Base-by-base conservation (phyloP, 768 basidiomycete species). In the Boletellus sp. region DNA sequence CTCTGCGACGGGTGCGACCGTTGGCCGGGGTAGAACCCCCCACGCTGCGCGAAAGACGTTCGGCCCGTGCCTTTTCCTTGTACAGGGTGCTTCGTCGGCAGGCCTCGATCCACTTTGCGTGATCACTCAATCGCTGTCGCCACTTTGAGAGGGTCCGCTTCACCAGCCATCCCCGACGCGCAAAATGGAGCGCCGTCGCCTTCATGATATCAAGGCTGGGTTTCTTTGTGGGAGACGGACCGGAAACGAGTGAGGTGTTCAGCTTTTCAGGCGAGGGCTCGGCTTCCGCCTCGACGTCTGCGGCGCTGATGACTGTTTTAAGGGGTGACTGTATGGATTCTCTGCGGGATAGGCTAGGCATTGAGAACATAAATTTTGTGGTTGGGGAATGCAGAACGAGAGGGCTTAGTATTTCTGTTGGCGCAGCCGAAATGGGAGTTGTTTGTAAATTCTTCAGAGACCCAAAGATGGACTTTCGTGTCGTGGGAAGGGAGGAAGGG, bases 41-140 rank as follows among this genome's bases (percentile, higher is more conserved):
- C 4, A 53, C 41, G 32, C 65, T 70, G 16, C 58, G 60, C 2
- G 70, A 64, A 16, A 73, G 58, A 12, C 69, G 69, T 31, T 67
- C 61, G 0, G 60, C 56, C 24, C 67, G 63, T 9, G 81, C 60
- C 57, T 78, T 84, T 51, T 76, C 69, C 38, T 78, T 77, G 62
- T 89, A 89, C 4, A 71, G 73, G 23, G 85, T 78, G 48, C 84
- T 81, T 39, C 79, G 78, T 48, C 66, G 68, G 51, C 78, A 78
- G 1, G 87, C 87, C 43, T 85, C 82, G 5, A 74, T 59, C 77
- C 81, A 87, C n/a, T 73, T 78, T 33, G 67, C 73, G 45, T 72
- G 71, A 31, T 78, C 77, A 1, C 66, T 66, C 9, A 74, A 54
- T 40, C 71, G 71, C 53, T 74, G 64, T 55, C 72, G 60, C 84